phyloP scores from a whole-genome alignment of 2,329 filamentous ascomycete species.

The Calonectria fujianensis region DNA sequence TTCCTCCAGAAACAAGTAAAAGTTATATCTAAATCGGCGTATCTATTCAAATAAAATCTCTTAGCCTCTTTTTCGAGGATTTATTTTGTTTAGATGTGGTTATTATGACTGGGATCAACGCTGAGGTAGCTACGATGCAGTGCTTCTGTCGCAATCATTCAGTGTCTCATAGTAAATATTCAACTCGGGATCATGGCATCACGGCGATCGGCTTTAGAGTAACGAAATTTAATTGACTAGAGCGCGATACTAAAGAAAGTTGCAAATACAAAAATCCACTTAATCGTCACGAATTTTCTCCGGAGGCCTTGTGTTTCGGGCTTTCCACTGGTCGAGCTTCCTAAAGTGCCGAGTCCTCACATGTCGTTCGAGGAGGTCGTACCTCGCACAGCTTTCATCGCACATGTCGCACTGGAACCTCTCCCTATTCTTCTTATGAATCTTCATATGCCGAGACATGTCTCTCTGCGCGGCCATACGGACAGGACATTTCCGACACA shows the following conservation, averaged over 20 bases:
- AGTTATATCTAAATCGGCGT: not conserved
- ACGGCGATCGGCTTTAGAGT: not conserved
- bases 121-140: not conserved
- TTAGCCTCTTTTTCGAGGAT: no score
- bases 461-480: slow-evolving; percentile 42
- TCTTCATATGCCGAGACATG: slow-evolving; percentile 42
- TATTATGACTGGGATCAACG: not conserved
- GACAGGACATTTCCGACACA: slow-evolving; percentile 40
- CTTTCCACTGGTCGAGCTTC: not conserved
- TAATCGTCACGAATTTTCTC: not conserved
- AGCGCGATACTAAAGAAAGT: not conserved
- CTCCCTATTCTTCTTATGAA: slow-evolving; percentile 28
- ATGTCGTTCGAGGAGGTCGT: slow-evolving; percentile 23
- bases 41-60: no score
- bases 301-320: not conserved
- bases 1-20: not conserved
- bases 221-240: not conserved
- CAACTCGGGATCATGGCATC: not conserved
- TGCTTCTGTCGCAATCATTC: not conserved
- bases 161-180: not conserved
- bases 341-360: not conserved
- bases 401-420: slow-evolving; percentile 16
- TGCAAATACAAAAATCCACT: not conserved
- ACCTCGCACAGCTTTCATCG: slow-evolving; percentile 6
- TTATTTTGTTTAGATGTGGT: no score